A percentile compares a stretch with the other conserved stretches of the same genome.
Conservation (phyloP, 257 asterid species). For the Solanum medicagineum region DNA sequence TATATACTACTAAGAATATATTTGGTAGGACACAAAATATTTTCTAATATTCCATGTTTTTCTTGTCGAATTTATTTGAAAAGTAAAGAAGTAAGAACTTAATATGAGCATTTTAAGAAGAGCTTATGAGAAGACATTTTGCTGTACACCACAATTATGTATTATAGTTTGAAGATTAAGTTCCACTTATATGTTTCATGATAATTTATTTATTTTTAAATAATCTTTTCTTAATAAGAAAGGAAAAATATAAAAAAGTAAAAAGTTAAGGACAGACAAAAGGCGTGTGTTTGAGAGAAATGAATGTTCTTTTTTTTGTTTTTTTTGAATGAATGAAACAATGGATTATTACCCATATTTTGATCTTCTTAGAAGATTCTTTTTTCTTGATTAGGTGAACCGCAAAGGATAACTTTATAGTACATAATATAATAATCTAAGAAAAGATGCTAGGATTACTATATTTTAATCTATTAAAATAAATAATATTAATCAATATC, state of each 20-base stretch:
- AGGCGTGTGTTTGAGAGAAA: background rate
- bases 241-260: background rate
- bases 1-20: too few species aligned
- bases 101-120: background rate
- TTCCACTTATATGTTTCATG: background rate
- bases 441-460: too few species aligned
- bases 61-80: too few species aligned
- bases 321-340: background rate
- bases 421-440: background rate
- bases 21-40: too few species aligned
- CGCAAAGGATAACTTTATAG: background rate
- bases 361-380: background rate
- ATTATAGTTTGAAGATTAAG: background rate
- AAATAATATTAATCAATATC: background rate
- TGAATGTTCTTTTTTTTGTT: background rate
- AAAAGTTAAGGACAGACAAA: background rate
- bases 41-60: too few species aligned
- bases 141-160: background rate
- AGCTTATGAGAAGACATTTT: background rate
- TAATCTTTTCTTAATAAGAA: background rate
- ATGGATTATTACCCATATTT: background rate
- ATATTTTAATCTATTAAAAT: background rate
- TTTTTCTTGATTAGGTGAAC: conserved; percentile 6
- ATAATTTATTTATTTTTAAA: background rate
- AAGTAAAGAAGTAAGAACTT: background rate